phyloP scores from a whole-genome alignment of 2,329 filamentous ascomycete species.

The Lachnellula hyalina region DNA sequence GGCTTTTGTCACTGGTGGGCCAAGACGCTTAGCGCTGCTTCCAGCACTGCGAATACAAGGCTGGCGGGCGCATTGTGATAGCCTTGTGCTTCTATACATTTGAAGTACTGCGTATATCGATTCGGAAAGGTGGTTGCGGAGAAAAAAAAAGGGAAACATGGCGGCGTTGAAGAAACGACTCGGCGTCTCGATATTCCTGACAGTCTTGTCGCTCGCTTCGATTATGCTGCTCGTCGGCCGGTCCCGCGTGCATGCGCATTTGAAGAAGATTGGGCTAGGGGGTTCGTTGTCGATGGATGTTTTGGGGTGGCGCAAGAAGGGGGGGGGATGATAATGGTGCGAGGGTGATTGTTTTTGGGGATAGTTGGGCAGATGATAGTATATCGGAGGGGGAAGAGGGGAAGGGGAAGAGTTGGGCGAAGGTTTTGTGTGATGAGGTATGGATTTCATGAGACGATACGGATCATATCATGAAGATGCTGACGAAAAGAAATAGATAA shows the following conservation, averaged over 20 bases:
- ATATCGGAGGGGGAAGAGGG: constrained; percentile 10
- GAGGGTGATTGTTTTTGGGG: constrained; percentile 29
- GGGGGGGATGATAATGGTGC: constrained; percentile 5
- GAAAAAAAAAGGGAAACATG: background rate
- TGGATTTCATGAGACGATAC: background rate
- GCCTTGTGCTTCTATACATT: no score
- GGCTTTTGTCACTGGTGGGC: no score
- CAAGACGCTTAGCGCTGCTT: no score
- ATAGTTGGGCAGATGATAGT: constrained; percentile 28
- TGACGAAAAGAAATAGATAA: constrained; percentile 20
- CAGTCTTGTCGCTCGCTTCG: constrained; percentile 19
- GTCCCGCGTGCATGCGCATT: constrained; percentile 10
- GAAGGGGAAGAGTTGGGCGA: constrained; percentile 26
- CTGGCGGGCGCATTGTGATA: no score
- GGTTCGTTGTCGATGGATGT: background rate
- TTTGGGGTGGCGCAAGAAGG: background rate
- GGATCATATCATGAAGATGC: background rate
- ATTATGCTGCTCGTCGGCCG: constrained; percentile 17
- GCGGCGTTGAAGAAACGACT: constrained; percentile 17
- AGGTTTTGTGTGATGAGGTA: constrained; percentile 29
- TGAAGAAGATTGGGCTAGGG: constrained; percentile 26
- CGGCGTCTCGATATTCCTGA: constrained; percentile 17
- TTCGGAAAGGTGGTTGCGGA: background rate
- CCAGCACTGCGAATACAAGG: no score
- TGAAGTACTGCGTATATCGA: no score